A percentile compares a stretch with the other conserved stretches of the same genome.
phyloP scores from a whole-genome alignment of 331 rosid species.

The Spiraea crenata region DNA sequence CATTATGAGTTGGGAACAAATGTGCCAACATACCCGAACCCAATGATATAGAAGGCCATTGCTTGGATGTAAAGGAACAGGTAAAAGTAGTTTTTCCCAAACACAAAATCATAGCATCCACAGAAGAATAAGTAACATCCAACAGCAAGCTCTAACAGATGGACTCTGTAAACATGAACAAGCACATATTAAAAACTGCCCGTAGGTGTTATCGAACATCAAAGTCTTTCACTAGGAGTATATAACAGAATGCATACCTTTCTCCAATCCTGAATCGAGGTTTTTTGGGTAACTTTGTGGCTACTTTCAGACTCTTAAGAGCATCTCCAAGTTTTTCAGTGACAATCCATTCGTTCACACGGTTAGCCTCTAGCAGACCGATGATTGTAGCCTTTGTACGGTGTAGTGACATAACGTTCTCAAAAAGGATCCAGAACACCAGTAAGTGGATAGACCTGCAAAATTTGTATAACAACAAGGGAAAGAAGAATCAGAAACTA shows the following conservation, averaged over 20 bases:
- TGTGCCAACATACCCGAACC: constrained; percentile 86
- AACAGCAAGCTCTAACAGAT: constrained; percentile 71
- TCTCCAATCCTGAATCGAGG: constrained; percentile 70
- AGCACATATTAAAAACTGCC: constrained; percentile 14
- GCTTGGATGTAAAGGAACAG: constrained; percentile 77
- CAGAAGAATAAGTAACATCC: constrained; percentile 65
- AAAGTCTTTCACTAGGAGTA: background rate
- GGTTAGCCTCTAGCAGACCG: constrained; percentile 75
- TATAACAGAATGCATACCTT: constrained; percentile 40
- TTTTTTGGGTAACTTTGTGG: constrained; percentile 49
- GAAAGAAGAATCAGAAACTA: background rate
- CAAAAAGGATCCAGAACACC: constrained; percentile 89
- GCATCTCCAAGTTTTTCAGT: constrained; percentile 93
- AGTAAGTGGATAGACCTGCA: constrained; percentile 79
- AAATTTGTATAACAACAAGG: constrained; percentile 7
- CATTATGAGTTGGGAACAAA: constrained; percentile 56
- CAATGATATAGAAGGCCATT: constrained; percentile 68
- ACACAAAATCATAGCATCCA: constrained; percentile 68
- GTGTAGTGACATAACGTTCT: constrained; percentile 86
- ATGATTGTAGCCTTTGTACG: constrained; percentile 83
- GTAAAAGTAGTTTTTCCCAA: constrained; percentile 74
- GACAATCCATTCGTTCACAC: constrained; percentile 94
- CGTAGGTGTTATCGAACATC: constrained; percentile 8
- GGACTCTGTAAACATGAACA: constrained; percentile 47
- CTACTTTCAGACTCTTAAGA: constrained; percentile 47